Percentiles rank a stretch among this genome's conserved stretches.
phyloP scores from a whole-genome alignment of 2,329 filamentous ascomycete genomes.

The Cladosporium sp. region DNA sequence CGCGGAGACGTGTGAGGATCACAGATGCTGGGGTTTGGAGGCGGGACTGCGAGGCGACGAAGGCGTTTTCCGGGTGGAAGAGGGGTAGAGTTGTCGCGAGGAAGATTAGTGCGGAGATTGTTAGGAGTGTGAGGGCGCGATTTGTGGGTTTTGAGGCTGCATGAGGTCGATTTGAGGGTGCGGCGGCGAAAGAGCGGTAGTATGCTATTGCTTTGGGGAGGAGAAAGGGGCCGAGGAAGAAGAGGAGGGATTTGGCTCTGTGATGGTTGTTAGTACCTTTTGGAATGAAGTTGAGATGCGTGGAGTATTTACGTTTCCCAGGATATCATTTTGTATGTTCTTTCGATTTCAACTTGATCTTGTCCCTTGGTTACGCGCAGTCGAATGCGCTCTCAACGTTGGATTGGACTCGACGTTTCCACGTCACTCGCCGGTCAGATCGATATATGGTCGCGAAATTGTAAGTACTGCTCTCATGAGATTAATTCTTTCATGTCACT shows the following conservation, averaged over 20 bases:
- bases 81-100: constrained; percentile 65
- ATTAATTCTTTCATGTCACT: not conserved
- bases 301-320: constrained; percentile 15
- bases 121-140: constrained; percentile 63
- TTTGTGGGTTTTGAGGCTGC: constrained; percentile 56
- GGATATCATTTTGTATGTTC: constrained; percentile 7
- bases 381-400: not conserved
- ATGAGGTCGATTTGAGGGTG: constrained; percentile 43
- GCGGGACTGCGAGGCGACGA: constrained; percentile 72
- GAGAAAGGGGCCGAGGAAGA: constrained; percentile 68
- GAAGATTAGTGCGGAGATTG: constrained; percentile 53
- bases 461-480: not conserved
- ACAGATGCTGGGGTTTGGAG: constrained; percentile 83
- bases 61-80: constrained; percentile 78
- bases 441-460: not conserved
- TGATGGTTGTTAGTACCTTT: not conserved
- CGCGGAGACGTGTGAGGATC: constrained; percentile 72
- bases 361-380: not conserved
- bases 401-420: not conserved
- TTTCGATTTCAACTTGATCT: not conserved
- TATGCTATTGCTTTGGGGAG: constrained; percentile 65
- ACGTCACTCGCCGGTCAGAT: not conserved
- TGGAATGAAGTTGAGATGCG: not conserved
- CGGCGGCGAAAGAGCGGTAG: constrained; percentile 58
- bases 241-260: constrained; percentile 48